Evolutionary conservation across 306 rosid genomes (phyloP).

Genomic region (Lathyrus tuberosus): DNA sequence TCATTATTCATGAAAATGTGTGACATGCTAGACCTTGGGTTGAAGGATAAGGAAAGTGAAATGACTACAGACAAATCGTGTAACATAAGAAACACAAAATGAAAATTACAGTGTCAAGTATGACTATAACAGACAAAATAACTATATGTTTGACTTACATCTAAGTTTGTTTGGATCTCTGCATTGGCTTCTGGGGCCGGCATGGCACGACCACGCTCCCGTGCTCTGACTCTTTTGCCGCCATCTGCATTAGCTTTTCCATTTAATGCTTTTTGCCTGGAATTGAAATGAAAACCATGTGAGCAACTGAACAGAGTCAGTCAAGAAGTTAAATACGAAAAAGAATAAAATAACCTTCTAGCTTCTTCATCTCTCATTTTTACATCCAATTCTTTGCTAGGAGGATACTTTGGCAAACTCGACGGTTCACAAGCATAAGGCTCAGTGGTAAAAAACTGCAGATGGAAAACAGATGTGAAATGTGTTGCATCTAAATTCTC

Average conservation of each 20-base stretch:
- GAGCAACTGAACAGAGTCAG: conserved; percentile 35
- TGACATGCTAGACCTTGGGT: conserved; percentile 15
- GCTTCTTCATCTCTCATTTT: conserved; percentile 96
- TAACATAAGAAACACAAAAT: not conserved
- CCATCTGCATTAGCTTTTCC: conserved; percentile 76
- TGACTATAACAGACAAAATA: conserved; percentile 31
- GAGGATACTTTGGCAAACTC: conserved; percentile 91
- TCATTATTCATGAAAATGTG: conserved; percentile 6
- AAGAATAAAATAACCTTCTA: conserved; percentile 65
- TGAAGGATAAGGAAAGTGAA: conserved; percentile 27
- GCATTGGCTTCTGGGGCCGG: conserved; percentile 99
- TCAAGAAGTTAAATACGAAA: conserved; percentile 36
- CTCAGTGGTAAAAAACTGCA: conserved; percentile 81
- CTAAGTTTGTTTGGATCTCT: conserved; percentile 86
- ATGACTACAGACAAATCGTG: not conserved
- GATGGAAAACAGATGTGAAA: conserved; percentile 40
- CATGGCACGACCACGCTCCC: conserved; percentile 85
- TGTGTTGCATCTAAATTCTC: conserved; percentile 28
- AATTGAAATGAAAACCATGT: conserved; percentile 38
- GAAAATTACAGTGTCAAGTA: conserved; percentile 12
- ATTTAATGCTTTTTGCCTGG: conserved; percentile 76
- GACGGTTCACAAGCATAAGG: conserved; percentile 94
- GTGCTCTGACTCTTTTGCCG: conserved; percentile 63
- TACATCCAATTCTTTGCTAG: conserved; percentile 94
- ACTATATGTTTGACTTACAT: conserved; percentile 56